Percentiles rank a stretch among this genome's conserved stretches.
phyloP scores from a whole-genome alignment of 2,329 filamentous ascomycete genomes.

The Cadophora gregata region DNA sequence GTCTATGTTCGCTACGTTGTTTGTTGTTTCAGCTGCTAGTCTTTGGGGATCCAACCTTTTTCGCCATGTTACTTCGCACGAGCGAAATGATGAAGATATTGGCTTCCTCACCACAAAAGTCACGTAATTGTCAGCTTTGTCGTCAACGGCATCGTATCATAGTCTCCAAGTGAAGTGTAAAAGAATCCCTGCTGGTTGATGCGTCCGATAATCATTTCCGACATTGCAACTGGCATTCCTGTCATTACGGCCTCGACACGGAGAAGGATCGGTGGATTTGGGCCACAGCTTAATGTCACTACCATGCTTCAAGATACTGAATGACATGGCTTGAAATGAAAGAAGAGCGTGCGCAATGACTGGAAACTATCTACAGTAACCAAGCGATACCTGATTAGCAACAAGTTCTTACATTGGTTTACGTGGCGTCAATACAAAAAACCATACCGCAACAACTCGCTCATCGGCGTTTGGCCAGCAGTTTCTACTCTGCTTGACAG shows the following conservation, averaged over 20 bases:
- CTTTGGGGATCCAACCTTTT: slow-evolving; percentile 67
- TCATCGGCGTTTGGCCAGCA: slow-evolving; percentile 37
- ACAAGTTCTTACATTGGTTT: too few relatives aligned
- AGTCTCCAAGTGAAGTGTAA: too few relatives aligned
- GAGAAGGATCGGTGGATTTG: too few relatives aligned
- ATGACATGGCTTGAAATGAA: neutral
- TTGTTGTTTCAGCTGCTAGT: slow-evolving; percentile 69
- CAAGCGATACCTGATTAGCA: slow-evolving; percentile 30
- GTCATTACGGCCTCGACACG: too few relatives aligned
- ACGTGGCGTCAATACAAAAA: too few relatives aligned
- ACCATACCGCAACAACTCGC: slow-evolving; percentile 33
- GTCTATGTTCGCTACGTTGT: slow-evolving; percentile 70
- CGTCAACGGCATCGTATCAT: too few relatives aligned
- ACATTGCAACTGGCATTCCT: too few relatives aligned
- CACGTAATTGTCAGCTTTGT: neutral
- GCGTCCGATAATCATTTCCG: too few relatives aligned
- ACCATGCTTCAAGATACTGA: neutral
- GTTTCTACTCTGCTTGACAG: neutral
- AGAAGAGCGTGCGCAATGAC: neutral
- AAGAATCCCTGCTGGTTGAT: too few relatives aligned
- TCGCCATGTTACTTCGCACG: slow-evolving; percentile 68
- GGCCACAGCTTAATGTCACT: too few relatives aligned
- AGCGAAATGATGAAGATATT: slow-evolving; percentile 74
- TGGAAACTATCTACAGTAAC: slow-evolving; percentile 80
- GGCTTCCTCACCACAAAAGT: slow-evolving; percentile 59